phyloP scores from a whole-genome alignment of 352 stramenopile genomes.

The Globisporangium nodosum region DNA sequence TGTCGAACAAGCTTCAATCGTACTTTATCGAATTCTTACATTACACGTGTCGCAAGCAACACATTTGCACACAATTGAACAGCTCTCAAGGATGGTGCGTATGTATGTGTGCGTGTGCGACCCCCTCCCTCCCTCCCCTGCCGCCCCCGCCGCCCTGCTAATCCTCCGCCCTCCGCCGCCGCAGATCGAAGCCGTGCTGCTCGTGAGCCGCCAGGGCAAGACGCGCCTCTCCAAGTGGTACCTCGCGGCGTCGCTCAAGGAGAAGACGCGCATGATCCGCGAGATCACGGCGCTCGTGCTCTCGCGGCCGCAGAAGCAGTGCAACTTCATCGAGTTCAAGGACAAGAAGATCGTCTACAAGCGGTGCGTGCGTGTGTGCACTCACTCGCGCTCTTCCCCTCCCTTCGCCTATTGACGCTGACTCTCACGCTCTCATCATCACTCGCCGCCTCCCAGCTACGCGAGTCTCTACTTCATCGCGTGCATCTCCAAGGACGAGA shows the following conservation, averaged over 20 bases:
- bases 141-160: no score
- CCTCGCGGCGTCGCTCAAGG: conserved; percentile 61
- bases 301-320: conserved; percentile 76
- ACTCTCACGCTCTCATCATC: background rate
- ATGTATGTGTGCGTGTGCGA: background rate
- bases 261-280: conserved; percentile 86
- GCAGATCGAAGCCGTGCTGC: conserved; percentile 85
- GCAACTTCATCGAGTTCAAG: conserved; percentile 97
- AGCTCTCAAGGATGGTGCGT: no score
- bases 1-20: no score
- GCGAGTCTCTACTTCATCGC: conserved; percentile 98
- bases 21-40: no score
- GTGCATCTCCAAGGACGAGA: conserved; percentile 94
- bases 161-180: background rate
- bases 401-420: background rate
- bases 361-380: conserved; percentile 41
- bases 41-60: no score
- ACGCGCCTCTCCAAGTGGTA: conserved; percentile 91
- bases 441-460: conserved; percentile 52
- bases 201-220: conserved; percentile 91
- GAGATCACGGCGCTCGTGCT: conserved; percentile 88
- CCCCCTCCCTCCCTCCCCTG: background rate
- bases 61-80: no score
- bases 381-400: background rate
- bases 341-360: conserved; percentile 98